Conservation (phyloP, 345 rosid genomes). For the Camelina hispida region DNA sequence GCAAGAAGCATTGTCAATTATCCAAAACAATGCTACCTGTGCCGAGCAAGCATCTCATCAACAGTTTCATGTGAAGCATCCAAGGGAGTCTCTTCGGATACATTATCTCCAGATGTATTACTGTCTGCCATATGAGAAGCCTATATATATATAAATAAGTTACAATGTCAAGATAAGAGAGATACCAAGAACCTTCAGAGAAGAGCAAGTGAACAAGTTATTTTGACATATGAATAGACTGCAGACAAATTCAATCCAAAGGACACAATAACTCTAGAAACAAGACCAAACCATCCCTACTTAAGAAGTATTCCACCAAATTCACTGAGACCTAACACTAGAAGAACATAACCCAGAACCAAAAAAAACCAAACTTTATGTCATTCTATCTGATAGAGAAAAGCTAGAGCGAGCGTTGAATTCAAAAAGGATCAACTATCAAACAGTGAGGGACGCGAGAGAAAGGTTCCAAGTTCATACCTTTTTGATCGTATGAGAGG, state of each 20-base stretch:
- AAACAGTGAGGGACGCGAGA: not conserved
- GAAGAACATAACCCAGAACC: not conserved
- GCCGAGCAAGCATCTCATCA: constrained; percentile 48
- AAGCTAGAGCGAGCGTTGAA: not conserved
- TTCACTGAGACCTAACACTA: not conserved
- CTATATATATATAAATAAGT: constrained; percentile 9
- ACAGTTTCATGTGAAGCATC: constrained; percentile 42
- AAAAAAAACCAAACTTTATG: not conserved
- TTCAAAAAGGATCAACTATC: not conserved
- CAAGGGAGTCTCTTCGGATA: constrained; percentile 37
- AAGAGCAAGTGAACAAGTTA: constrained; percentile 5
- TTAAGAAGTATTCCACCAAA: not conserved
- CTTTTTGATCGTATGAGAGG: constrained; percentile 30
- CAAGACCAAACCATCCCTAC: not conserved
- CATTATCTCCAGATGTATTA: constrained; percentile 10
- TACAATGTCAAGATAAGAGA: not conserved
- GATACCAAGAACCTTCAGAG: not conserved
- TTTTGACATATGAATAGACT: too few species aligned
- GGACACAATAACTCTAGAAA: not conserved
- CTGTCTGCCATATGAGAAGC: constrained; percentile 50
- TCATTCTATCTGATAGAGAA: not conserved
- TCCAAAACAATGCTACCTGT: constrained; percentile 35
- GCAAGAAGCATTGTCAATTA: not conserved
- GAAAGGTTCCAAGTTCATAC: constrained; percentile 11
- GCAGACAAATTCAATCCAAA: not conserved